Base-by-base conservation (phyloP, 192 early-diverging fungal genomes). In the Tieghemiomyces parasiticus region DNA sequence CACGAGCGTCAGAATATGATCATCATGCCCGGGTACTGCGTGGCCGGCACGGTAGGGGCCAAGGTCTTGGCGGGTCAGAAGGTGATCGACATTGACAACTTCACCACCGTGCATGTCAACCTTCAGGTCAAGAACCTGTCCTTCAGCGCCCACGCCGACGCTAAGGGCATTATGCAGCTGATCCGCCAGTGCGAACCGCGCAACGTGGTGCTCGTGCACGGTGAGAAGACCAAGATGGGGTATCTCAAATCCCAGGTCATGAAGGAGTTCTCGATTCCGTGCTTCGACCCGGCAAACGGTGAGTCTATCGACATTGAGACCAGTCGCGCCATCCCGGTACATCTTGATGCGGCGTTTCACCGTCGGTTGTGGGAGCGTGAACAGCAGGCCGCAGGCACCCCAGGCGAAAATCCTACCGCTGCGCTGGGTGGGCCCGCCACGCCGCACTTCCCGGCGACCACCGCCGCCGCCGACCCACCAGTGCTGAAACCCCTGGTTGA, bases 21-120 rank as follows among this genome's bases (percentile, higher is more conserved):
- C 32, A 95, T 99, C 60, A 83, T 99, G 82, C 95, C 95, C 8
- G 95, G 95, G 13, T 99, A 90, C 70, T 99, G 95, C 71, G 89
- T 92, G 0, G 81, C 95, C 0, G 95, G 95, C 25, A 99, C 95
- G 0, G 88, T 99, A 13, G 95, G 95, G 6, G 87, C 89, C 33
- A 88, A 90, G 46, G 93, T 99, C 0, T 73, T 99, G 35, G 81
- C 85, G 26, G 92, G 92, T 3, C 84, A 90, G 63, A 93, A 92
- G 60, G 62, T 76, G 16, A 89, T 99, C 42, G 79, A 89, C 10
- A 77, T 92, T 10, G 95, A 96, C 71, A 65, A 74, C 25, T 84
- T 78, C 54, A 88, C 82, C 13, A 71, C 71, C 32, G 74, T 90
- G 8, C 65, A 85, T 29, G 92, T 95, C 49, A 92, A 94, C 44